Base-by-base conservation (phyloP, 2,329 filamentous ascomycete genomes). In the Trichoderma atrobrunneum region DNA sequence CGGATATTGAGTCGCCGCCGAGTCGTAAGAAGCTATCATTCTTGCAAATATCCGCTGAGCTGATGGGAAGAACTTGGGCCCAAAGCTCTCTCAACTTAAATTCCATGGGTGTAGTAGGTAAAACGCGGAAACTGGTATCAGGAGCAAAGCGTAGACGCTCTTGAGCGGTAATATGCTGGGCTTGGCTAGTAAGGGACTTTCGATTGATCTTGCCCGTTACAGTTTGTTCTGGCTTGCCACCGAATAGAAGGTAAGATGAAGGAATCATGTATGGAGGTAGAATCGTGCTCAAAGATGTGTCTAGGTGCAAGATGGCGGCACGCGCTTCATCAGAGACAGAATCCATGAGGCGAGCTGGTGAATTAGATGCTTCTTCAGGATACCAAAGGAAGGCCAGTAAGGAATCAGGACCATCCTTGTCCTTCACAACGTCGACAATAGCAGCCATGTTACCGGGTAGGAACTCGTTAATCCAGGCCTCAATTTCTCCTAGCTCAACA, bases 241-340 rank as follows among this genome's bases (percentile, higher is more conserved):
- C 3, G 39, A 73, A 75, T 12, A 68, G 70, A 21, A 76, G 72
- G 56, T 72, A 76, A 34, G 70, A 36, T 3, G 74, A 69, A 3
- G 74, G 75, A 24, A 76, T 51, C 75, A 76, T 76, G 63, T 76
- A 76, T 2, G 26, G 24, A 3, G 75, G 75, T 24, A 75, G 60
- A 14, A 61, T n/a, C 7, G 70, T 32, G 24, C 30, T 60, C 5
- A 74, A 21, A 8, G 69, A 32, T 11, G 63, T 63, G 18, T 68
- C 48, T 12, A 74, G 54, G 32, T 77, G 78, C 48, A 12, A 28
- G 4, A 68, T 43, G 5, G 24, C 14, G 5, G 30, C 54, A 14
- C 36, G 54, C 2, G 32, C 34, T 26, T 68, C 32, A 21, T 68
- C 65, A 3, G 48, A 36, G 3, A 72, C 54, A 2, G 60, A 34